Percentiles rank a stretch among this genome's conserved stretches.
phyloP scores from a whole-genome alignment of 495 filamentous ascomycete species.

The Xylaria nigripes region DNA sequence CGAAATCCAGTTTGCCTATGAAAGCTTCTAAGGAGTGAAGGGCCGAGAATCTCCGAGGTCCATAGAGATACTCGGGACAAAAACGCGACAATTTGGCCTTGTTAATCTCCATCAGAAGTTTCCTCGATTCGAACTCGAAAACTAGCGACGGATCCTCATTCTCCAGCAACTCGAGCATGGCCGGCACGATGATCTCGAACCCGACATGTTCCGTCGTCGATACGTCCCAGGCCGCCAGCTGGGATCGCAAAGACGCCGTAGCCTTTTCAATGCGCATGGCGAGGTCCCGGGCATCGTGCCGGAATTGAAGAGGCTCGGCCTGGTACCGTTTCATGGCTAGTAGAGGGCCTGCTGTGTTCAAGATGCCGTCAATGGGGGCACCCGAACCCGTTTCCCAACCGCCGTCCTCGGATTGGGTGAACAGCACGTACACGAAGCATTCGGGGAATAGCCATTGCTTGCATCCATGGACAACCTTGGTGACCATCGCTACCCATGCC shows the following conservation, averaged over 20 bases:
- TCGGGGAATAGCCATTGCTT: slow-evolving; percentile 27
- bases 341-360: slow-evolving; percentile 31
- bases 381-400: slow-evolving; percentile 18
- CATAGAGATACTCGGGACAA: slow-evolving; percentile 24
- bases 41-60: slow-evolving; percentile 20
- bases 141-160: slow-evolving; percentile 8
- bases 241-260: slow-evolving; percentile 13
- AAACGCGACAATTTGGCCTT: slow-evolving; percentile 11
- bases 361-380: slow-evolving; percentile 26
- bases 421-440: slow-evolving; percentile 11
- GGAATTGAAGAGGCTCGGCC: slow-evolving; percentile 11
- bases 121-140: slow-evolving; percentile 9
- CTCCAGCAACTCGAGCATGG: slow-evolving; percentile 15
- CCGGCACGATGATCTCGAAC: slow-evolving; percentile 33
- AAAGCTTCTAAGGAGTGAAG: slow-evolving; percentile 45
- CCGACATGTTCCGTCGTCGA: slow-evolving; percentile 27
- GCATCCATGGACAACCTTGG: slow-evolving; percentile 18
- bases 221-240: slow-evolving; percentile 26
- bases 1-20: slow-evolving; percentile 33
- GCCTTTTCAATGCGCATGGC: slow-evolving; percentile 8
- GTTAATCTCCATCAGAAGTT: slow-evolving; percentile 8
- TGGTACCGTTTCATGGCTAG: slow-evolving; percentile 22
- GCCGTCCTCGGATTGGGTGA: slow-evolving; percentile 17
- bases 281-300: slow-evolving; percentile 7
- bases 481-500: slow-evolving; percentile 42